Evolutionary conservation across 1,284 basidiomycete genomes (phyloP).

Genomic region (Kalmanozyma brasiliensis): DNA sequence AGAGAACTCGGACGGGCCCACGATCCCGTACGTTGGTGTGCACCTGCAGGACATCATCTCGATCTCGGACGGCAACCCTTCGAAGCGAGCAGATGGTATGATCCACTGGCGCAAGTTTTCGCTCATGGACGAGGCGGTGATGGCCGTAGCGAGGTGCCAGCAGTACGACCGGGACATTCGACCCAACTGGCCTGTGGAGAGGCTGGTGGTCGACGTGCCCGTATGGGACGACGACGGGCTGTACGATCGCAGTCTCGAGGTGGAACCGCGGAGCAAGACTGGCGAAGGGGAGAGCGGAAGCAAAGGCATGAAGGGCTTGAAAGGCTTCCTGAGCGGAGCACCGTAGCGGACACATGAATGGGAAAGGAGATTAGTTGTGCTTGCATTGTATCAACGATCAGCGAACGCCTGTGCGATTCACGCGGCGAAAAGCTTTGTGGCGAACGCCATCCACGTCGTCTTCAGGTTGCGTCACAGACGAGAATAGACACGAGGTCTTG

Average conservation of each 20-base stretch:
- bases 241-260: slow-evolving; percentile 49
- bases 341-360: no score
- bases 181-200: slow-evolving; percentile 32
- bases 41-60: slow-evolving; percentile 62
- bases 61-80: slow-evolving; percentile 61
- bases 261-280: slow-evolving; percentile 37
- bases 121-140: slow-evolving; percentile 63
- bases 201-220: slow-evolving; percentile 53
- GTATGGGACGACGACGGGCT: slow-evolving; percentile 59
- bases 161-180: slow-evolving; percentile 43
- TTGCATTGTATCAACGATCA: no score
- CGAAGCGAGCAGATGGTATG: slow-evolving; percentile 51
- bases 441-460: no score
- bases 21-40: slow-evolving; percentile 62
- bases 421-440: no score
- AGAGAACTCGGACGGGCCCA: slow-evolving; percentile 57
- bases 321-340: slow-evolving; percentile 26
- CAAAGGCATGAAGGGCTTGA: slow-evolving; percentile 48
- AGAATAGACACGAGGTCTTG: no score
- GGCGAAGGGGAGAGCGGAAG: slow-evolving; percentile 12
- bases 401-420: no score
- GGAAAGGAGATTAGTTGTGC: no score
- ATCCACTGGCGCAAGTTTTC: slow-evolving; percentile 63
- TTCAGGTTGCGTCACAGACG: no score
- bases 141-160: slow-evolving; percentile 57